Conservation (phyloP, 352 stramenopile genomes). For the Phytophthora megakarya region DNA sequence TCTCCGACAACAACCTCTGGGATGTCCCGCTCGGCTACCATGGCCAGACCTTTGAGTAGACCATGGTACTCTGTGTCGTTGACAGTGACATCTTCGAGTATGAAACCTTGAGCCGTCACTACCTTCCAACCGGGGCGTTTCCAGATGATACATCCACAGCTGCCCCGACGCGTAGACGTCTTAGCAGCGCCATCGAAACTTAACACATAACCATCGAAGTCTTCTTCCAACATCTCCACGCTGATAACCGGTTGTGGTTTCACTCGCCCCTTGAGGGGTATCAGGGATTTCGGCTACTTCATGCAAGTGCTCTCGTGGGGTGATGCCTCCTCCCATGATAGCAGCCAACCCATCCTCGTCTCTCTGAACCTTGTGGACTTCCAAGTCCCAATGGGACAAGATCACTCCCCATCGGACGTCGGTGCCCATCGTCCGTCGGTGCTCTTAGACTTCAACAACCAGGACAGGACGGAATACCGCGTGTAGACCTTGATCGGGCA, state of each 20-base stretch:
- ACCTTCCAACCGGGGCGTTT: not conserved
- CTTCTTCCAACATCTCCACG: not conserved
- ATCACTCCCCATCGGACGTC: no score
- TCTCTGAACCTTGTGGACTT: no score
- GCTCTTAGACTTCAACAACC: no score
- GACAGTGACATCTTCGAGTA: not conserved
- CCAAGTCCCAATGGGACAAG: no score
- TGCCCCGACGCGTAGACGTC: not conserved
- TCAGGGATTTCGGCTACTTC: no score
- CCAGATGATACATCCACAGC: not conserved
- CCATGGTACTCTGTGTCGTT: constrained; percentile 4
- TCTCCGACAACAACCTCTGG: not conserved
- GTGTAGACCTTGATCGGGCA: no score
- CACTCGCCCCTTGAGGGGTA: not conserved
- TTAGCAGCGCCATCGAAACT: constrained; percentile 2
- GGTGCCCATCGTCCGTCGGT: no score
- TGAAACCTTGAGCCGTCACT: not conserved
- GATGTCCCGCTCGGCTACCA: not conserved
- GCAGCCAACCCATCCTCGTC: no score
- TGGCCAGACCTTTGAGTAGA: not conserved
- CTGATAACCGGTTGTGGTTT: not conserved
- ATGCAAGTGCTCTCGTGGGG: no score
- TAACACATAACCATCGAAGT: not conserved
- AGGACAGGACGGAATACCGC: no score
- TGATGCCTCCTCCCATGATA: no score